These are phyloP conservation scores for Moricandia arvensis DNA, from an alignment of 345 rosid species.

Conservation along the genomic window DNA sequence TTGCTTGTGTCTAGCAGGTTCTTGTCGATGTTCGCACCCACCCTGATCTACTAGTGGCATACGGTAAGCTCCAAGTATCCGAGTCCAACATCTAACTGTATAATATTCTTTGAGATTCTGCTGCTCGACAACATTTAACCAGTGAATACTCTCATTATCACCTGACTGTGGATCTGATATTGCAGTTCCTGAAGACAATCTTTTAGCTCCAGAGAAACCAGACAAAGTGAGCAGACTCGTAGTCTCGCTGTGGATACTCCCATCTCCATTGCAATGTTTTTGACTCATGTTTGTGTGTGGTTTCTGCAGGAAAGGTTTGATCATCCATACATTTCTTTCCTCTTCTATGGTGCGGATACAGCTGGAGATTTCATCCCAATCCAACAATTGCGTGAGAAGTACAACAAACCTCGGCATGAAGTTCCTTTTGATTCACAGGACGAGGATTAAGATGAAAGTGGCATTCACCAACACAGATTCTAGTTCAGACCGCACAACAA, in stretches of 20 bases:
- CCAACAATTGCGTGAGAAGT: slow-evolving; percentile 86
- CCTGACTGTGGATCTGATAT: slow-evolving; percentile 13
- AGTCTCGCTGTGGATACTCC: background rate
- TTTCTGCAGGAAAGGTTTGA: slow-evolving; percentile 77
- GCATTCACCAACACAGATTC: slow-evolving; percentile 14
- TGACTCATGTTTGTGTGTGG: slow-evolving; percentile 3
- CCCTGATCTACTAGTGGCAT: slow-evolving; percentile 78
- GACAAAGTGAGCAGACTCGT: slow-evolving; percentile 52
- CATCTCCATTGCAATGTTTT: background rate
- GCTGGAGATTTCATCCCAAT: slow-evolving; percentile 93
- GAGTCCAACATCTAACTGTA: background rate
- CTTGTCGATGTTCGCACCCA: slow-evolving; percentile 72
- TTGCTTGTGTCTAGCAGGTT: slow-evolving; percentile 48
- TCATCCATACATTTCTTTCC: slow-evolving; percentile 78
- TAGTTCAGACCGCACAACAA: background rate
- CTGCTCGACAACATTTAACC: background rate
- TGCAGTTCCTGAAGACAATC: slow-evolving; percentile 90
- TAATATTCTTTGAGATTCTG: background rate
- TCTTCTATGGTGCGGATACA: slow-evolving; percentile 78
- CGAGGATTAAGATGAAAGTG: slow-evolving; percentile 39
- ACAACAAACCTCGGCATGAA: slow-evolving; percentile 74
- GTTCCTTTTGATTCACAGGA: slow-evolving; percentile 60
- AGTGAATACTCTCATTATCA: background rate
- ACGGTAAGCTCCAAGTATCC: slow-evolving; percentile 50
- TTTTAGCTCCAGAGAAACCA: slow-evolving; percentile 61